phyloP scores from a whole-genome alignment of 2,329 filamentous ascomycete genomes.

The Xenoacremonium recifei region DNA sequence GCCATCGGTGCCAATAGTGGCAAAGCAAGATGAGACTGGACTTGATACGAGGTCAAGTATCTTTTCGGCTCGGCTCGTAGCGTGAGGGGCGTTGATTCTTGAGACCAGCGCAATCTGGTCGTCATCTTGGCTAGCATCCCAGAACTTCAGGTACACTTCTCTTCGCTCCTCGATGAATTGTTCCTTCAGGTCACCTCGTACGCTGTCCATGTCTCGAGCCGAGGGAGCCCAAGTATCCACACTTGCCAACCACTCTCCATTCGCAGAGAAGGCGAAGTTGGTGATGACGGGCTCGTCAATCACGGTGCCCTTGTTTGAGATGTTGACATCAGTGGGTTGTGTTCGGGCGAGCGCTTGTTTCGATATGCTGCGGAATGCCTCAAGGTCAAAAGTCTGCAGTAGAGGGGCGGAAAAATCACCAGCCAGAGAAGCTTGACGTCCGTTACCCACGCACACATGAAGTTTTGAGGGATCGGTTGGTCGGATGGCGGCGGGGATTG shows the following conservation, averaged over 20 bases:
- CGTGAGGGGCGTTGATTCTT: constrained; percentile 81
- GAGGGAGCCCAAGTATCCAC: constrained; percentile 88
- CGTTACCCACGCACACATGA: constrained; percentile 65
- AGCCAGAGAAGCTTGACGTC: constrained; percentile 56
- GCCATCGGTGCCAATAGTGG: constrained; percentile 80
- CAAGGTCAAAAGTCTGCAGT: constrained; percentile 86
- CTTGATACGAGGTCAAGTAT: constrained; percentile 75
- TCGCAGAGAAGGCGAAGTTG: constrained; percentile 70
- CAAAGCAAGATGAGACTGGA: constrained; percentile 69
- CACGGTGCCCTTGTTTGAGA: constrained; percentile 66
- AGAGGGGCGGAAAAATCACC: constrained; percentile 51
- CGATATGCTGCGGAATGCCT: constrained; percentile 72
- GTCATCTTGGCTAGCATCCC: constrained; percentile 62
- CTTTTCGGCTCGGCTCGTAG: constrained; percentile 50
- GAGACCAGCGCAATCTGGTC: constrained; percentile 73
- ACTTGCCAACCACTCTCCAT: constrained; percentile 88
- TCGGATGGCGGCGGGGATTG: constrained; percentile 61
- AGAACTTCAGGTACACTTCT: constrained; percentile 89
- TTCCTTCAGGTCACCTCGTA: constrained; percentile 34
- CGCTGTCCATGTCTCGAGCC: constrained; percentile 59
- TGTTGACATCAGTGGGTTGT: constrained; percentile 78
- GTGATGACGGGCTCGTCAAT: constrained; percentile 78
- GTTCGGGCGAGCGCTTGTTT: constrained; percentile 88
- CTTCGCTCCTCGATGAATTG: constrained; percentile 51
- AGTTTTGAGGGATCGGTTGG: constrained; percentile 63